Evolutionary conservation across 176 grass and related monocot species (phyloP), one percentile per base, ranked within the genome.

Genomic region (Typha latifolia): DNA sequence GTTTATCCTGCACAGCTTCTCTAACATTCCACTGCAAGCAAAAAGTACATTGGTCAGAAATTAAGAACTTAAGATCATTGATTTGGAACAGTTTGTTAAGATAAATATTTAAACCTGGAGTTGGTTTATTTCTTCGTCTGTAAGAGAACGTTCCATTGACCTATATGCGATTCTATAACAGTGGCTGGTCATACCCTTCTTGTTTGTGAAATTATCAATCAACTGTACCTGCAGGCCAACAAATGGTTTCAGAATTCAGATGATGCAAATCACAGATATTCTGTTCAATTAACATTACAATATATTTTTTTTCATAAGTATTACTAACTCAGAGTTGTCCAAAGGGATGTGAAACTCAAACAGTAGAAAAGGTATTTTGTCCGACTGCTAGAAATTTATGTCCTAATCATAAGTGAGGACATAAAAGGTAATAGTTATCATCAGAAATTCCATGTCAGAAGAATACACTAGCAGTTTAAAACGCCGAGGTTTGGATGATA

Each of bases 101-200:
- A 76, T 48, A 7, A 61, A 23, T 3, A 20, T 52, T 67, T 2
- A 48, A 77, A 96, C 93, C 93, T 91, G 93, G 66, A 96, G 53
- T 12, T 82, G 52, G 10, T 96, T 96, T 57, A 96, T 96, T 71
- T 96, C 88, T 51, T 96, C 85, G 12, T 96, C 88, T 4, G 93
- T 89, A 12, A 96, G 88, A 1, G 93, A 96, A 12, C 88, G 80
- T 56, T 96, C 93, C 85, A 82, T 96, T 14, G 88, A 91, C 65
- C 93, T 83, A 74, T 89, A 96, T 6, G 88, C 81, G 76, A 96
- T 89, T 69, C 94, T 85, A 67, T 97, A 92, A 78, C 88, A 97
- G 70, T 97, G 89, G 51, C 94, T 97, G 7, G 94, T 92, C 89
- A 92, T 90, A 47, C 94, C 94, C 81, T 97, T 92, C 81, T 97